Conservation (phyloP, 768 basidiomycete species). For the Lactarius akahatsu region DNA sequence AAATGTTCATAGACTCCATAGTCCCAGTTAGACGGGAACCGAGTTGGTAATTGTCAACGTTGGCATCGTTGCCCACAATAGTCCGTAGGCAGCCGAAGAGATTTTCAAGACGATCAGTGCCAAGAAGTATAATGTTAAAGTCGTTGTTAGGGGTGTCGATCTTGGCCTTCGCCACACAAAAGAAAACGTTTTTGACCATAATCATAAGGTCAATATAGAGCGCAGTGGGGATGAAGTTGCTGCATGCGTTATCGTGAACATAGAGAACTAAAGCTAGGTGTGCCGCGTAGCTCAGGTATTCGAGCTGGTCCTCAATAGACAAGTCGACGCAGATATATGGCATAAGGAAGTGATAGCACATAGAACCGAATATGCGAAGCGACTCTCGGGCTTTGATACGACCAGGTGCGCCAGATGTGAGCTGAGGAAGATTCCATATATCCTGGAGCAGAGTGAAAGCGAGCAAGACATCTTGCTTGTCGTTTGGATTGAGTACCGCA, state of each 20-base stretch:
- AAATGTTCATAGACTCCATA: no score
- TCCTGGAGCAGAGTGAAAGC: neutral
- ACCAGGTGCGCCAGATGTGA: neutral
- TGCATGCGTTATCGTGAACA: neutral
- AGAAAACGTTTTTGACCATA: no score
- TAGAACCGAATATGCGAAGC: neutral
- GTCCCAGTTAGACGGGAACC: no score
- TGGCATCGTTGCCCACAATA: no score
- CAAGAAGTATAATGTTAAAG: no score
- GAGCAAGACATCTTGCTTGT: constrained; percentile 11
- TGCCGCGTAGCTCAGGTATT: neutral
- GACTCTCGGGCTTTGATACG: neutral
- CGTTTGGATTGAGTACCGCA: neutral
- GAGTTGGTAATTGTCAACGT: no score
- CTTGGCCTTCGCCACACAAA: no score
- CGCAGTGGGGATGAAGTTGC: neutral
- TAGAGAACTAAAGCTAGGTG: neutral
- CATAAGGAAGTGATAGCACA: neutral
- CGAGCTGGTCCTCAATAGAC: neutral
- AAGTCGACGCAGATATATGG: neutral
- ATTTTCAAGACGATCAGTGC: no score
- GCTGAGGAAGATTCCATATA: neutral
- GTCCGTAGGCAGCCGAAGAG: no score
- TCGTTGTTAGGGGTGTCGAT: no score
- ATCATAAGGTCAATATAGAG: no score